Evolutionary conservation across 1,284 basidiomycete genomes (phyloP).

Genomic region (Calocybe gambosa): DNA sequence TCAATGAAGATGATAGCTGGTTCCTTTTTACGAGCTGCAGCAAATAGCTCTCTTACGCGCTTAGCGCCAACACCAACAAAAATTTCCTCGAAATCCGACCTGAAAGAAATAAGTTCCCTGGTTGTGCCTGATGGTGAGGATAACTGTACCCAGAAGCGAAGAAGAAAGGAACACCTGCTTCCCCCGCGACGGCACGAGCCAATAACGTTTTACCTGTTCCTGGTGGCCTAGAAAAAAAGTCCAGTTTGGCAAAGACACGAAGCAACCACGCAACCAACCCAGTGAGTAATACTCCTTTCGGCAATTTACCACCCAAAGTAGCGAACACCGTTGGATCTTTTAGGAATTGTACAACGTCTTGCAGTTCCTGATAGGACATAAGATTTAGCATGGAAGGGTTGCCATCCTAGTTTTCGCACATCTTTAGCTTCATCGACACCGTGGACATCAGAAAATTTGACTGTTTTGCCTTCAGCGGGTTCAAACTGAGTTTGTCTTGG

Average conservation of each 20-base stretch:
- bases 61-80: conserved; percentile 96
- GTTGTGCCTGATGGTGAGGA: conserved; percentile 10
- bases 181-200: conserved; percentile 93
- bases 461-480: conserved; percentile 68
- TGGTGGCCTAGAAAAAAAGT: conserved; percentile 42
- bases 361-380: conserved; percentile 60
- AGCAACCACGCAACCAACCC: conserved; percentile 37
- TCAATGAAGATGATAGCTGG: conserved; percentile 96
- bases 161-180: conserved; percentile 93
- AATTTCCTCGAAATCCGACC: conserved; percentile 98
- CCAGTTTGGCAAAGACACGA: neutral
- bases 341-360: conserved; percentile 90
- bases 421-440: conserved; percentile 93
- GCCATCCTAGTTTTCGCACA: conserved; percentile 28
- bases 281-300: conserved; percentile 87
- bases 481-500: conserved; percentile 74
- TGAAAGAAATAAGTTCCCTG: conserved; percentile 26
- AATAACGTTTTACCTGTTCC: conserved; percentile 98
- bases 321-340: conserved; percentile 88
- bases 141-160: conserved; percentile 69
- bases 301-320: conserved; percentile 83
- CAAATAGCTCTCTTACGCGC: conserved; percentile 93
- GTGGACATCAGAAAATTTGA: conserved; percentile 90
- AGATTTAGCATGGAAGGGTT: conserved; percentile 1
- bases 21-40: conserved; percentile 89